Conservation (phyloP, 129 eudicot genomes). For the Cynara cardunculus region DNA sequence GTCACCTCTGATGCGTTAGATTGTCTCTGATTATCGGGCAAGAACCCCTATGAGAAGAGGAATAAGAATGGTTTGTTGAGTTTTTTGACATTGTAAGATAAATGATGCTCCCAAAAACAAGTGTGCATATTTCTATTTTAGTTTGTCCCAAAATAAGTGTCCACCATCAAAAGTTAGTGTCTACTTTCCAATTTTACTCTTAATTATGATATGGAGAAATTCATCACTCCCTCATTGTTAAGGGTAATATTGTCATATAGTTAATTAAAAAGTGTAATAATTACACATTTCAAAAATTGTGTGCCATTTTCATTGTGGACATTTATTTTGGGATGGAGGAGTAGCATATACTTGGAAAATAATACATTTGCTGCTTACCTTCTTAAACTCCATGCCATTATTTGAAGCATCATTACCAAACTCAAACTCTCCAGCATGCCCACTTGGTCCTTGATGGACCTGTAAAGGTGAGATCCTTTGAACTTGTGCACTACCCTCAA, state of each 20-base stretch:
- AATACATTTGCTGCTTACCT: conserved; percentile 22
- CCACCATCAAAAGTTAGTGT: not conserved
- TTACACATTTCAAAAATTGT: not conserved
- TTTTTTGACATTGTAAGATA: not conserved
- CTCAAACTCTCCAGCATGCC: conserved; percentile 23
- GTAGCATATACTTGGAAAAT: not conserved
- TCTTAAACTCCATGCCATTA: conserved; percentile 28
- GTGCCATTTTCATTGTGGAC: not conserved
- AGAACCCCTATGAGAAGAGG: conserved; percentile 32
- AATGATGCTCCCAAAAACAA: not conserved
- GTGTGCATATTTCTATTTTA: not conserved
- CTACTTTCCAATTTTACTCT: not conserved
- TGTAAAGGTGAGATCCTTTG: conserved; percentile 38
- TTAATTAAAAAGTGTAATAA: not conserved
- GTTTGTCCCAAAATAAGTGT: not conserved
- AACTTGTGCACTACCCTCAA: conserved; percentile 31
- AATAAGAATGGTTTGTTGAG: not conserved
- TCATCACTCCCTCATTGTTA: not conserved
- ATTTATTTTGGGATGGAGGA: not conserved
- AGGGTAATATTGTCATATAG: not conserved
- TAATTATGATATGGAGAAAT: not conserved
- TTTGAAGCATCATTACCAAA: conserved; percentile 17
- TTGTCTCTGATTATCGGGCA: conserved; percentile 21
- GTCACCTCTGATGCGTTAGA: conserved; percentile 33
- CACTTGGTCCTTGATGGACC: conserved; percentile 26